Conservation (phyloP, 306 rosid genomes). For the Spatholobus suberectus region DNA sequence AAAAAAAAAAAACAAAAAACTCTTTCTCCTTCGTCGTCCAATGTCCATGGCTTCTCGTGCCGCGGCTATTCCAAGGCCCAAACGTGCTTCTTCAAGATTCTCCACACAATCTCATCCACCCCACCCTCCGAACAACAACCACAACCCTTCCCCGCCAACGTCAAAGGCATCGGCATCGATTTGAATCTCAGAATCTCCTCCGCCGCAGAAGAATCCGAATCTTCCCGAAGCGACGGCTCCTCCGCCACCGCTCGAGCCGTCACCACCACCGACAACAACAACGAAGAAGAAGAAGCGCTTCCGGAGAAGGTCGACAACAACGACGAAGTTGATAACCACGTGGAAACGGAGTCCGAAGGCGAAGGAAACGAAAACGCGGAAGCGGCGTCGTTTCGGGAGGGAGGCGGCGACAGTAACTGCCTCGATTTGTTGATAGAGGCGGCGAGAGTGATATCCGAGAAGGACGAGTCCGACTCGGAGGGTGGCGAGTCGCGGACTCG, state of each 20-base stretch:
- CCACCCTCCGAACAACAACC: slow-evolving; percentile 33
- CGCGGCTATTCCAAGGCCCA: slow-evolving; percentile 57
- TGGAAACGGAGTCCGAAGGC: neutral
- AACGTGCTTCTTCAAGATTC: slow-evolving; percentile 59
- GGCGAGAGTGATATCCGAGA: slow-evolving; percentile 48
- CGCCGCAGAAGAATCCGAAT: slow-evolving; percentile 33
- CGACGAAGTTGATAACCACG: neutral
- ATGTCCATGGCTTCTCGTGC: slow-evolving; percentile 44
- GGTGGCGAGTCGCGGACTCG: slow-evolving; percentile 31
- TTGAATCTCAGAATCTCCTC: slow-evolving; percentile 45
- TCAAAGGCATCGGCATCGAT: slow-evolving; percentile 38
- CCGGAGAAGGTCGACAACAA: neutral
- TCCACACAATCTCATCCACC: slow-evolving; percentile 51
- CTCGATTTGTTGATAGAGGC: slow-evolving; percentile 60
- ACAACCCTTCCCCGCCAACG: neutral
- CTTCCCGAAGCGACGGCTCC: neutral
- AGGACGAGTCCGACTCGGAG: slow-evolving; percentile 40
- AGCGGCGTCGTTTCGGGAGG: slow-evolving; percentile 40
- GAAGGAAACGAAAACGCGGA: no score
- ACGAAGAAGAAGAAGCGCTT: neutral
- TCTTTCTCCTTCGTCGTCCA: neutral
- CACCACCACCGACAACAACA: neutral
- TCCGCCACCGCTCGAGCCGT: neutral
- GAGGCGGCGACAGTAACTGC: slow-evolving; percentile 22
- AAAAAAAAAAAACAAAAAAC: neutral